phyloP scores from a whole-genome alignment of 164 flowering plant genomes.

The Vitis cinerea region DNA sequence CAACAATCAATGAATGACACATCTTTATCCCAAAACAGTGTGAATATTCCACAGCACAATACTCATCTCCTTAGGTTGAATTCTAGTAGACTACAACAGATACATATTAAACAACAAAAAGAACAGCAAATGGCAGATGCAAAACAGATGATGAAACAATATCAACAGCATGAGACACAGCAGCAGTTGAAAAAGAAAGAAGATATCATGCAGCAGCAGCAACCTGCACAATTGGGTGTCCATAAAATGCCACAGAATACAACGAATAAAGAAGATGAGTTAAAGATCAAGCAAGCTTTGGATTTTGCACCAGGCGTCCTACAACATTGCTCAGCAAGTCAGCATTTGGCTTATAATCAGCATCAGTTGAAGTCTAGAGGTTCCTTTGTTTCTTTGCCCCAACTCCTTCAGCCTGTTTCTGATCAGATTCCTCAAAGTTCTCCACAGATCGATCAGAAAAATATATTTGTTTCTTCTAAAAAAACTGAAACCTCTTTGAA shows the following conservation, averaged over 20 bases:
- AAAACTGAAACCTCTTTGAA: slow-evolving; percentile 77
- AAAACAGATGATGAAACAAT: slow-evolving; percentile 51
- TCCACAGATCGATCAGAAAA: slow-evolving; percentile 84
- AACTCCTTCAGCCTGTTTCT: slow-evolving; percentile 60
- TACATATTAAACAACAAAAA: slow-evolving; percentile 59
- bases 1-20: slow-evolving; percentile 53
- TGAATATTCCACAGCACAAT: slow-evolving; percentile 50
- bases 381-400: slow-evolving; percentile 63
- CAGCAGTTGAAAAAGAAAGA: slow-evolving; percentile 48
- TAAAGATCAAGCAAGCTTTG: slow-evolving; percentile 59
- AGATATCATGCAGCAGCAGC: slow-evolving; percentile 32
- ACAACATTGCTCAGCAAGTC: slow-evolving; percentile 53
- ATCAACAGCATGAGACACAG: slow-evolving; percentile 53
- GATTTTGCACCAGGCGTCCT: slow-evolving; percentile 55
- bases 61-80: slow-evolving; percentile 45
- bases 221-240: slow-evolving; percentile 41
- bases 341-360: slow-evolving; percentile 51
- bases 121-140: slow-evolving; percentile 39
- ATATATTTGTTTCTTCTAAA: slow-evolving; percentile 39
- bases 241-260: slow-evolving; percentile 62
- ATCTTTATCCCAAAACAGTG: slow-evolving; percentile 51
- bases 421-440: slow-evolving; percentile 81
- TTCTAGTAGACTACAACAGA: slow-evolving; percentile 54
- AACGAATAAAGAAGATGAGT: slow-evolving; percentile 57
- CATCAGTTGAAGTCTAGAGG: slow-evolving; percentile 55